Base-by-base conservation (phyloP, 202 grass and related monocot genomes). In the Eragrostis tef region DNA sequence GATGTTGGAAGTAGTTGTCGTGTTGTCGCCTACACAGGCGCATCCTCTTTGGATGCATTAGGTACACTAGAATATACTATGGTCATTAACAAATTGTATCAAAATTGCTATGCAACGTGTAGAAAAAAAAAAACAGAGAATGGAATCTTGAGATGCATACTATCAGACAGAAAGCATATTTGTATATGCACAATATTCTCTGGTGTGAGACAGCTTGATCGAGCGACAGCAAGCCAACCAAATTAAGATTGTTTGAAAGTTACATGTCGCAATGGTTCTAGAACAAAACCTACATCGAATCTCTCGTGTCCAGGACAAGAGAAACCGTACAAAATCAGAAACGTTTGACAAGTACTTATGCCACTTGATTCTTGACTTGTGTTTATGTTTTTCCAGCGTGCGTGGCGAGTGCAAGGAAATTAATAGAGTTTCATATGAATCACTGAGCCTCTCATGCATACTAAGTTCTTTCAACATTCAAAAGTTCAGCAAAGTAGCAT, bases 191-290 rank as follows among this genome's bases (percentile, higher is more conserved):
- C 27, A 65, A 0, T 19, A 85, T 81, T 25, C 46, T 77, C 1
- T 42, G 54, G 77, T 81, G 82, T 77, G 64, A 77, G 56, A 81
- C 54, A 71, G 9, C 39, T 22, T 3, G 24, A 61, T 52, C 29
- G 5, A 70, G 12, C 3, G 13, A 57, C 76, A 80, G 36, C 48
- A 47, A 52, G 9, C n/a, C 59, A 49, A 73, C 12, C 24, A 24
- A 66, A 36, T n/a, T n/a, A 34, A 41, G 71, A 27, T 2, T 10
- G 11, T 62, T 17, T 21, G 69, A 74, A 86, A 62, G 60, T 39
- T 70, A 78, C 65, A 60, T 60, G 41, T 48, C 6, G 1, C 11
- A n/a, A 10, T 56, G 6, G 47, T 36, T 70, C 62, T 64, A 48
- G 24, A 84, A 57, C 20, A 24, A 44, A 31, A 31, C 29, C 1